Base-by-base conservation (phyloP, 208 protist genomes). In the Trypanosoma boissoni region DNA sequence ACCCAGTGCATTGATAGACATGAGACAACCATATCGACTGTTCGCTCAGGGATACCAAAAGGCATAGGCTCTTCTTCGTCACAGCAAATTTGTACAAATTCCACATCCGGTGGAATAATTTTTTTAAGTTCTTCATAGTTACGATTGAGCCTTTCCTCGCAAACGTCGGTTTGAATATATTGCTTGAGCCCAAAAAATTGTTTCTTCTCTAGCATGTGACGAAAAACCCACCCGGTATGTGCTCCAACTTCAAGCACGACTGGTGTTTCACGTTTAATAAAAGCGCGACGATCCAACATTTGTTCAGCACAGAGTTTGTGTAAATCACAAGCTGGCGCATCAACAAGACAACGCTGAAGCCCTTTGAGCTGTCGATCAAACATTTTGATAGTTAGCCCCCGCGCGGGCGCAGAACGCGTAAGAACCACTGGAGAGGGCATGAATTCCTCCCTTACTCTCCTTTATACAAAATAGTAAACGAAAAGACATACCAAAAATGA, bases 101-200 rank as follows among this genome's bases (percentile, higher is more conserved):
- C 84, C 10, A 94, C 64, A n/a, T 89, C 74, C 2, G 77, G 54
- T 1, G 90, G 90, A 50, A 94, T 75, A 10, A 88, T 31, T 41
- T 89, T 29, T 49, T 91, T 92, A 34, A 92, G 82, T 57, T 94
- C 84, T 7, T 88, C 76, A 53, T 91, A 94, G 70, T 92, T 92
- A 32, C 64, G 64, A 68, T 93, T 92, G 10, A 96, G 56, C 10
- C 85, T 67, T 9, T 94, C 87, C 55, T 93, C 81, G 18, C 68
- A 87, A 50, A 91, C 86, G 70, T 96, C 90, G 14, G 86, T 93
- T 70, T 96, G 86, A 26, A 96, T 96, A 80, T 96, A 96, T 70
- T 91, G 86, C 71, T 96, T 91, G 7, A 92, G 71, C 0, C 86
- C 86, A 61, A 77, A 76, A 12, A 91, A 44, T 58, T 94, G 67